A percentile compares a stretch with the other conserved stretches of the same genome.
Conservation (phyloP, 306 rosid genomes). For the Erythrophleum fordii region DNA sequence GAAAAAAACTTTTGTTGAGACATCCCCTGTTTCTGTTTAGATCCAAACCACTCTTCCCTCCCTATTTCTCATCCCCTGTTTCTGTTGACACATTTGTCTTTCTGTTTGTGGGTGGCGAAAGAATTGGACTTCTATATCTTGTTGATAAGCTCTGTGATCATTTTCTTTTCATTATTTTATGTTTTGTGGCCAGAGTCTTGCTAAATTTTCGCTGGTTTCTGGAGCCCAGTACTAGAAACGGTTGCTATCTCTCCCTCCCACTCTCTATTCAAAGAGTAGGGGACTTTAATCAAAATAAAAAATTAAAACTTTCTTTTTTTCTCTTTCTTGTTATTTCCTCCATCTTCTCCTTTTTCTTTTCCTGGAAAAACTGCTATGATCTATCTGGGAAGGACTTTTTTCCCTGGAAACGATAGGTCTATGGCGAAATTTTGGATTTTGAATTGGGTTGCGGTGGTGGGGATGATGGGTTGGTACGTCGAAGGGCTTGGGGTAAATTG, state of each 20-base stretch:
- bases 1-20: not conserved
- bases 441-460: conserved; percentile 50
- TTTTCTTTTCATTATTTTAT: not conserved
- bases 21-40: not conserved
- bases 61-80: not conserved
- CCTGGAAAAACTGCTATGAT: no score
- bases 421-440: conserved; percentile 43
- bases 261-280: not conserved
- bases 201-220: not conserved
- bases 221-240: conserved; percentile 25
- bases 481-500: conserved; percentile 94
- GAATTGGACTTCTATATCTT: not conserved
- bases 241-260: not conserved
- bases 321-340: not conserved
- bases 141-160: not conserved
- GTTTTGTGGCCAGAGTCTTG: no score
- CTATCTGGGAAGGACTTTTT: no score
- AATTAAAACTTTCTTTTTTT: no score
- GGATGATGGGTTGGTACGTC: conserved; percentile 48
- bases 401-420: no score
- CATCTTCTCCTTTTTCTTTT: not conserved
- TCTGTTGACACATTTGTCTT: not conserved
- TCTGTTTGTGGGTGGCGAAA: not conserved
- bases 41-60: not conserved
- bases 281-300: not conserved